These are phyloP conservation scores for Aspergillus quadrilineatus DNA, from an alignment of 2,329 filamentous ascomycete species.

Conservation along the genomic window DNA sequence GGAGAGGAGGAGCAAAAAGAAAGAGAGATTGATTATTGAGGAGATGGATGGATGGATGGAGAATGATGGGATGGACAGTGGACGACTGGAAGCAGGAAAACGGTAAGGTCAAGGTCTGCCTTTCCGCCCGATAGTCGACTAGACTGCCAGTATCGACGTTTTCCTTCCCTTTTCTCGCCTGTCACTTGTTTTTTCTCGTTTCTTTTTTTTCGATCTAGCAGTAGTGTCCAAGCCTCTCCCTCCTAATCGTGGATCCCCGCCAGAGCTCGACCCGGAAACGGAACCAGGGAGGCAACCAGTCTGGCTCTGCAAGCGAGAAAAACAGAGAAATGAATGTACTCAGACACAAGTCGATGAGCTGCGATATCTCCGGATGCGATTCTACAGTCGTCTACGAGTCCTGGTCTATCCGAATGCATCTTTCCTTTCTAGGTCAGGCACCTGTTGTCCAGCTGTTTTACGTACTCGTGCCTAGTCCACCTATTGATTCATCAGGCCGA, in stretches of 20 bases:
- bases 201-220: slow-evolving; percentile 17
- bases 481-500: slow-evolving; percentile 1
- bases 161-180: slow-evolving; percentile 8
- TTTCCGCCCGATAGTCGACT: slow-evolving; percentile 15
- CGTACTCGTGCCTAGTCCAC: neutral
- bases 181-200: slow-evolving; percentile 12
- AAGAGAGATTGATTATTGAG: neutral
- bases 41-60: slow-evolving; percentile 16
- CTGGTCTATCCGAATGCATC: neutral
- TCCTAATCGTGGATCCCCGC: slow-evolving; percentile 36
- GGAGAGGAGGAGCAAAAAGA: slow-evolving; percentile 13
- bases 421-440: neutral
- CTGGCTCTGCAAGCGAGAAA: slow-evolving; percentile 17
- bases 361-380: neutral
- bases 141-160: slow-evolving; percentile 14
- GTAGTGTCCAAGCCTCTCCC: slow-evolving; percentile 17
- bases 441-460: neutral
- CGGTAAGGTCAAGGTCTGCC: slow-evolving; percentile 21
- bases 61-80: slow-evolving; percentile 15
- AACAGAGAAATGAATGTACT: slow-evolving; percentile 16
- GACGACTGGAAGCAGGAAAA: slow-evolving; percentile 17
- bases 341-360: slow-evolving; percentile 4
- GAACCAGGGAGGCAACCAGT: slow-evolving; percentile 28
- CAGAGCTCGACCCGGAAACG: slow-evolving; percentile 38
- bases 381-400: neutral